A percentile compares a stretch with the other conserved stretches of the same genome.
Conservation (phyloP, 2,329 filamentous ascomycete genomes). For the Didymosphaeria variabile region DNA sequence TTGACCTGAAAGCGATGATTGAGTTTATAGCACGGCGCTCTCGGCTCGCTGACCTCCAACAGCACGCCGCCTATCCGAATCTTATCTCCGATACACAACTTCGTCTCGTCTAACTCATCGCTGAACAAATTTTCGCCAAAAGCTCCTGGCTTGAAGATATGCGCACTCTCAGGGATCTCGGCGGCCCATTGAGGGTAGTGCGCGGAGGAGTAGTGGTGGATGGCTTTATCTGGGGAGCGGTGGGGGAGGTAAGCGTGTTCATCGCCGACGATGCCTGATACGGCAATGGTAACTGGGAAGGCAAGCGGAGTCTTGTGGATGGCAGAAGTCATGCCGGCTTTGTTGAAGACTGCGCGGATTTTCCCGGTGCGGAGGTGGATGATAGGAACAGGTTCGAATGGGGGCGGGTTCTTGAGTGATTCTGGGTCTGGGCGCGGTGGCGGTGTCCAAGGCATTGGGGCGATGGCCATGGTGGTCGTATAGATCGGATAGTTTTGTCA, state of each 20-base stretch:
- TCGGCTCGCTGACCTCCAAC: constrained; percentile 68
- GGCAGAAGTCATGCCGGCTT: constrained; percentile 60
- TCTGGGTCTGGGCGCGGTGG: constrained; percentile 34
- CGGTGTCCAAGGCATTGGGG: constrained; percentile 24
- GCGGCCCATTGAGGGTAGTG: constrained; percentile 67
- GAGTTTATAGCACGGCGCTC: constrained; percentile 73
- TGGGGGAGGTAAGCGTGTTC: constrained; percentile 71
- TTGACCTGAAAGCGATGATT: constrained; percentile 73
- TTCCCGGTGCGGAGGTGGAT: constrained; percentile 66
- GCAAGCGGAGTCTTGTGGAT: constrained; percentile 63
- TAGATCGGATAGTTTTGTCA: no score
- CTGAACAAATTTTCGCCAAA: constrained; percentile 73
- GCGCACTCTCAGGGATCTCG: constrained; percentile 62
- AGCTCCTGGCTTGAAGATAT: constrained; percentile 64
- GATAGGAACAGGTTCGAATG: constrained; percentile 56
- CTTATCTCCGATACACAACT: constrained; percentile 64
- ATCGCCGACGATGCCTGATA: constrained; percentile 65
- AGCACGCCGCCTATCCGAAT: constrained; percentile 45
- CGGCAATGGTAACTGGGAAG: constrained; percentile 58
- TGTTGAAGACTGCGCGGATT: constrained; percentile 64
- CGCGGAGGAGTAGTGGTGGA: constrained; percentile 67
- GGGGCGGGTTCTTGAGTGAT: constrained; percentile 30
- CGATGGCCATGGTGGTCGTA: constrained; percentile 21
- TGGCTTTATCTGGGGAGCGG: constrained; percentile 70
- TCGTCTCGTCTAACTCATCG: constrained; percentile 67